phyloP scores from a whole-genome alignment of 1,284 basidiomycete genomes.

The Prillingera fragicola region DNA sequence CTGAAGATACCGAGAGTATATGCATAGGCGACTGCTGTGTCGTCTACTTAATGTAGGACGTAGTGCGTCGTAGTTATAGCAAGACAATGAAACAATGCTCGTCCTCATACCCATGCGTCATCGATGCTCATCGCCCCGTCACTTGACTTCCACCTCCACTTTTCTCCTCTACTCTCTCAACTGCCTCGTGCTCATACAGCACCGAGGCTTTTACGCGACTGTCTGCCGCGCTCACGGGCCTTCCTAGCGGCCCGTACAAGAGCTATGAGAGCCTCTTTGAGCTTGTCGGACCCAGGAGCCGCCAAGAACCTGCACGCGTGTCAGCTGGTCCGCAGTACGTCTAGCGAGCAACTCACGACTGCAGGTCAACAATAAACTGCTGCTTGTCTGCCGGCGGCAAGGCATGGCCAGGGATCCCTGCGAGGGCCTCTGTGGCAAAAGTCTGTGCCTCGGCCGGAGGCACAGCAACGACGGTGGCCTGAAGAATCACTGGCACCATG shows the following conservation, averaged over 20 bases:
- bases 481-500: conserved; percentile 69
- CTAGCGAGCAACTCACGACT: conserved; percentile 54
- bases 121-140: too few species aligned
- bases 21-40: too few species aligned
- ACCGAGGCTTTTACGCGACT: conserved; percentile 19
- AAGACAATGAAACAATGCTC: too few species aligned
- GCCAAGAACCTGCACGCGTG: conserved; percentile 16
- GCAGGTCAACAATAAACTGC: conserved; percentile 67
- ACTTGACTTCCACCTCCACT: too few species aligned
- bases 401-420: conserved; percentile 61
- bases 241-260: conserved; percentile 37
- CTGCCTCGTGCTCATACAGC: conserved; percentile 3
- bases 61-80: too few species aligned
- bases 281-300: conserved; percentile 19
- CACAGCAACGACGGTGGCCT: conserved; percentile 58
- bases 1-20: too few species aligned
- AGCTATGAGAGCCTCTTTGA: conserved; percentile 29
- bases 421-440: conserved; percentile 68
- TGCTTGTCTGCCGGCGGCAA: conserved; percentile 66
- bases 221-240: conserved; percentile 31
- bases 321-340: background rate
- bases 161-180: too few species aligned
- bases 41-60: too few species aligned
- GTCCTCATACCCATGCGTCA: too few species aligned
- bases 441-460: conserved; percentile 64